Conservation (phyloP, 2,329 filamentous ascomycete genomes). For the Alternaria longipes region DNA sequence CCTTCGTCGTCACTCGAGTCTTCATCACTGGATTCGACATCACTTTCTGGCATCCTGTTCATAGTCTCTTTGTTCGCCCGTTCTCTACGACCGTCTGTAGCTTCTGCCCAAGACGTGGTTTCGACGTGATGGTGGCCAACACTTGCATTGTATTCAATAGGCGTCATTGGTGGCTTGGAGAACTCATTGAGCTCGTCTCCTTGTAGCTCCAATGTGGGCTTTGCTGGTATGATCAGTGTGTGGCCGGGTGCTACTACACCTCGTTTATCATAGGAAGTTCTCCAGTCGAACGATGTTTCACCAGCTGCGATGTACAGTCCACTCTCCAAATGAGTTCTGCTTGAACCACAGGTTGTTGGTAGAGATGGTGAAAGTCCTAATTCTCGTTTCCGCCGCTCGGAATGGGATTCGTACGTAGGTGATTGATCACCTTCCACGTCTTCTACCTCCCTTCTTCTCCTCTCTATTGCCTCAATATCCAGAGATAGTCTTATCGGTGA, state of each 20-base stretch:
- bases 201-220: neutral
- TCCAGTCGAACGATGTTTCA: neutral
- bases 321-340: neutral
- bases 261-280: neutral
- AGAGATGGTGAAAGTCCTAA: neutral
- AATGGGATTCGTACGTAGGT: neutral
- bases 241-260: neutral
- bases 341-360: neutral
- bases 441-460: neutral
- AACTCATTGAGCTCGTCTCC: neutral
- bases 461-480: neutral
- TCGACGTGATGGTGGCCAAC: neutral
- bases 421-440: neutral
- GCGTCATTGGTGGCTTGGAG: neutral
- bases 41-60: neutral
- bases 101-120: neutral
- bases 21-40: neutral
- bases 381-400: neutral
- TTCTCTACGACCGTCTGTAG: neutral
- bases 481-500: neutral
- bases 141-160: neutral
- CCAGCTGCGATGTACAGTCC: neutral
- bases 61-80: neutral
- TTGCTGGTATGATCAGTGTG: neutral
- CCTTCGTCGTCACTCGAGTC: neutral